Conservation (phyloP, 2,329 filamentous ascomycete genomes). For the Decorospora gaudefroyi region DNA sequence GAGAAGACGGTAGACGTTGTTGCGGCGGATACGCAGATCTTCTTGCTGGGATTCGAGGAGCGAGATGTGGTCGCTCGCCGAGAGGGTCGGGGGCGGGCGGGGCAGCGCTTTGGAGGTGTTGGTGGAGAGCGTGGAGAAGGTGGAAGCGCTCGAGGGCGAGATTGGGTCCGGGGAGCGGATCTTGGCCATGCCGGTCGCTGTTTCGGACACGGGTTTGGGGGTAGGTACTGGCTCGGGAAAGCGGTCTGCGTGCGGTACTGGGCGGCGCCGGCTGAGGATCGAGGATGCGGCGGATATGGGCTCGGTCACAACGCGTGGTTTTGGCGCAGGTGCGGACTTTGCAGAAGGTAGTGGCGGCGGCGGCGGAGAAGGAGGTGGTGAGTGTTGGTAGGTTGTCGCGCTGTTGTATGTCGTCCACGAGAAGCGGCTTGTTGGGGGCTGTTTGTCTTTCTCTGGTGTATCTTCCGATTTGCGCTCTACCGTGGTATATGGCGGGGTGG, state of each 20-base stretch:
- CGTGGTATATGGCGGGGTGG: constrained; percentile 36
- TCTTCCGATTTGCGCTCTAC: constrained; percentile 26
- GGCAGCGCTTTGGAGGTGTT: constrained; percentile 47
- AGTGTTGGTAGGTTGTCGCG: constrained; percentile 48
- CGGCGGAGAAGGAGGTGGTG: constrained; percentile 51
- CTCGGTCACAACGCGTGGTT: constrained; percentile 29
- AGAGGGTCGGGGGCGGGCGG: constrained; percentile 42
- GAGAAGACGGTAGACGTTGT: constrained; percentile 46
- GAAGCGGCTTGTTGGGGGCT: constrained; percentile 32
- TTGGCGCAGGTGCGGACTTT: constrained; percentile 7
- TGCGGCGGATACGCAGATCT: constrained; percentile 45
- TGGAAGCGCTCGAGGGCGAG: constrained; percentile 16
- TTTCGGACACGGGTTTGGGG: constrained; percentile 36
- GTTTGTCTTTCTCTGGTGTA: constrained; percentile 30
- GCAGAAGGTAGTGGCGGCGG: constrained; percentile 40
- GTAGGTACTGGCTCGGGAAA: constrained; percentile 19
- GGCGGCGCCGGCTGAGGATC: constrained; percentile 42
- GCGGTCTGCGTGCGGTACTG: constrained; percentile 33
- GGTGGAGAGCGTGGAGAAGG: constrained; percentile 36
- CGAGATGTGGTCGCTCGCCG: constrained; percentile 44
- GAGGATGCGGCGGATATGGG: constrained; percentile 34
- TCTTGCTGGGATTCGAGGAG: constrained; percentile 48
- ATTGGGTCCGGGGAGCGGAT: constrained; percentile 6
- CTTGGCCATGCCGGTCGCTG: constrained; percentile 25
- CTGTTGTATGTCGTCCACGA: constrained; percentile 45